Evolutionary conservation across 176 grass and related monocot genomes (phyloP), one percentile per base, ranked within the genome.

Genomic region (barley (Hordeum vulgare)): DNA sequence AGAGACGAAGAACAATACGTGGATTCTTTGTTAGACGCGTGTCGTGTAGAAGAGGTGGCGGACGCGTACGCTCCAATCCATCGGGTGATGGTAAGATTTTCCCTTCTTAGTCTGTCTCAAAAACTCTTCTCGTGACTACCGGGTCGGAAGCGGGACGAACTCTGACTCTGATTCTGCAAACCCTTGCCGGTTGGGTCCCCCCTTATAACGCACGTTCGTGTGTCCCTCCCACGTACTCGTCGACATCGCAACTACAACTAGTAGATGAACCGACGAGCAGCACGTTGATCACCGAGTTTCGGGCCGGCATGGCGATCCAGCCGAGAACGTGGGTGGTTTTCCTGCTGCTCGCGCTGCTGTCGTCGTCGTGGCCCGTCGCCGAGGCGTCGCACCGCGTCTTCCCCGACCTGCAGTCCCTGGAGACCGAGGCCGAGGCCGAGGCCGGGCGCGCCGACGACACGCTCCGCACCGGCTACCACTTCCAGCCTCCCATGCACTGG

Each of bases 401-500:
- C 6, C 15, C 60, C 37, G 58, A 76, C 6, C 31, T 84, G 23
- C 75, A 84, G 49, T 74, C 86, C 17, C 45, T 74, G 20, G 6
- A 59, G 17, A 23, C 79, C 56, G 33, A 36, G 6, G 37, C 79
- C 56, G 33, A 36, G 6, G 37, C 68, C 44, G 20, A 44, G 4
- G 39, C 7, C 33, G 13, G 24, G 3, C 23, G 49, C 15, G 45
- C 83, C 45, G 68, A 39, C 42, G 26, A 66, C 39, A 35, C 57
- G 33, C 84, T 86, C 75, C 80, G 53, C 11, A 92, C 90, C 20
- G 88, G 90, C 18, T 95, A 79, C 31, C 93, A 95, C 81, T 95
- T 95, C 80, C 93, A 90, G 53, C 93, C 93, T 3, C 88, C 93
- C 4, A 64, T 78, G 71, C 79, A 95, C 24, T 95, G 93, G 93